These are phyloP conservation scores for Boletus subparvulus DNA, from an alignment of 768 basidiomycete species.

Conservation along the genomic window DNA sequence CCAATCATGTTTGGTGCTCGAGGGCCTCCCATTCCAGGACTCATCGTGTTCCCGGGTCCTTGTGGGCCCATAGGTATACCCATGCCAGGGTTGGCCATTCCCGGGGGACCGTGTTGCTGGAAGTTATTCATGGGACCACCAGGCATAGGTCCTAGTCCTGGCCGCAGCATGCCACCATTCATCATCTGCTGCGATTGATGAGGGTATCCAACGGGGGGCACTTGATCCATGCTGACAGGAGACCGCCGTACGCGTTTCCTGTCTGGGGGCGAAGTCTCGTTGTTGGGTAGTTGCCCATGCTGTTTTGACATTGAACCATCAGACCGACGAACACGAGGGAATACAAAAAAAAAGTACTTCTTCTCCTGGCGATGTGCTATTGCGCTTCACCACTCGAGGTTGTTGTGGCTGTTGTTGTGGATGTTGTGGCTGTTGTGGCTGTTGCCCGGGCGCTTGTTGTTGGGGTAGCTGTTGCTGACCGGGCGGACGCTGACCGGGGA, in stretches of 20 bases:
- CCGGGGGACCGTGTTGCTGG: conserved; percentile 29
- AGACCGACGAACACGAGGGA: neutral
- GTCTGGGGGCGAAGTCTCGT: conserved; percentile 56
- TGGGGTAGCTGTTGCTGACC: conserved; percentile 29
- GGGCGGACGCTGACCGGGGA: conserved; percentile 41
- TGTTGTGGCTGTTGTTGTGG: conserved; percentile 29
- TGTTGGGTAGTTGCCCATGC: conserved; percentile 50
- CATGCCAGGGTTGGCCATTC: conserved; percentile 34
- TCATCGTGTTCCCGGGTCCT: conserved; percentile 33
- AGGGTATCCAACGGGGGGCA: conserved; percentile 36
- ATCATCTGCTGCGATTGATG: conserved; percentile 39
- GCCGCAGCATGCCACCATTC: conserved; percentile 42
- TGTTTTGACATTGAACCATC: conserved; percentile 16
- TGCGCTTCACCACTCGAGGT: conserved; percentile 44
- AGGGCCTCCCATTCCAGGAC: conserved; percentile 37
- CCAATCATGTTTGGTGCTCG: conserved; percentile 31
- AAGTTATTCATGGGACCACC: conserved; percentile 38
- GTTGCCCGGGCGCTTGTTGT: conserved; percentile 29
- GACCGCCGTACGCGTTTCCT: conserved; percentile 54
- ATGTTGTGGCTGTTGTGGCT: conserved; percentile 7
- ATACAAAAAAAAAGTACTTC: conserved; percentile 41
- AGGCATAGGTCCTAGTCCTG: conserved; percentile 30
- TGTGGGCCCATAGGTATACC: conserved; percentile 36
- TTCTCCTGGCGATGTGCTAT: conserved; percentile 62
- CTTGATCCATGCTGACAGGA: conserved; percentile 44